Evolutionary conservation across 345 rosid species (phyloP).

Genomic region (Eucalyptus polyanthemos): DNA sequence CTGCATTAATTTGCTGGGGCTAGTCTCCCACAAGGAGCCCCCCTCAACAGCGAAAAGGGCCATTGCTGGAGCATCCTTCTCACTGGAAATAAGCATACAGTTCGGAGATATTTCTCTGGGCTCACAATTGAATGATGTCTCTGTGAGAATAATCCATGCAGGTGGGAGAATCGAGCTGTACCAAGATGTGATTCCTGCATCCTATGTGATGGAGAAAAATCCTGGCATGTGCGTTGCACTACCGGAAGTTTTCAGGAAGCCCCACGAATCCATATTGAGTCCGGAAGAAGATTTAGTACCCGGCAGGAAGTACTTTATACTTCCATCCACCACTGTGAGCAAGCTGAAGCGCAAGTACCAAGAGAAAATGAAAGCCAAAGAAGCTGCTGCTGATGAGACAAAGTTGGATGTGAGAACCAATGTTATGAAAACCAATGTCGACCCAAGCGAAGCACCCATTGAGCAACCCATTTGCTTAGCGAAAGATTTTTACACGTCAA

Average conservation of each 20-base stretch:
- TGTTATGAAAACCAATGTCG: constrained; percentile 17
- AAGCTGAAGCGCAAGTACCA: constrained; percentile 25
- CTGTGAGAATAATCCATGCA: constrained; percentile 43
- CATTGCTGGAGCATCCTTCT: background rate
- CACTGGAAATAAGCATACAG: constrained; percentile 1
- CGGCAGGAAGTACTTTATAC: constrained; percentile 32
- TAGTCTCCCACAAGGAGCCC: background rate
- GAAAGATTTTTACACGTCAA: constrained; percentile 27
- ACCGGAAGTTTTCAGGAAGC: constrained; percentile 40
- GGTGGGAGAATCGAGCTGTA: constrained; percentile 41
- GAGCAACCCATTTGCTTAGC: constrained; percentile 24
- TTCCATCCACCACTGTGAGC: constrained; percentile 33
- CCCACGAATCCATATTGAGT: constrained; percentile 19
- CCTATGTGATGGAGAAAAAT: constrained; percentile 38
- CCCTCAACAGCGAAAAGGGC: background rate
- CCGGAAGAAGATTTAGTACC: constrained; percentile 32
- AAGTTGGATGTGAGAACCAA: constrained; percentile 15
- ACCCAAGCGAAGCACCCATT: background rate
- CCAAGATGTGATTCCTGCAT: constrained; percentile 18
- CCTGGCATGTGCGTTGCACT: constrained; percentile 42
- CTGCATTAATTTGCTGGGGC: constrained; percentile 10
- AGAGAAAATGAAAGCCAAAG: background rate
- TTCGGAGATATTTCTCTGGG: constrained; percentile 4
- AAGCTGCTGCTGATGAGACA: background rate
- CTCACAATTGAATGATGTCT: background rate